phyloP scores from a whole-genome alignment of 2,329 filamentous ascomycete species.

The Talaromyces sp. region DNA sequence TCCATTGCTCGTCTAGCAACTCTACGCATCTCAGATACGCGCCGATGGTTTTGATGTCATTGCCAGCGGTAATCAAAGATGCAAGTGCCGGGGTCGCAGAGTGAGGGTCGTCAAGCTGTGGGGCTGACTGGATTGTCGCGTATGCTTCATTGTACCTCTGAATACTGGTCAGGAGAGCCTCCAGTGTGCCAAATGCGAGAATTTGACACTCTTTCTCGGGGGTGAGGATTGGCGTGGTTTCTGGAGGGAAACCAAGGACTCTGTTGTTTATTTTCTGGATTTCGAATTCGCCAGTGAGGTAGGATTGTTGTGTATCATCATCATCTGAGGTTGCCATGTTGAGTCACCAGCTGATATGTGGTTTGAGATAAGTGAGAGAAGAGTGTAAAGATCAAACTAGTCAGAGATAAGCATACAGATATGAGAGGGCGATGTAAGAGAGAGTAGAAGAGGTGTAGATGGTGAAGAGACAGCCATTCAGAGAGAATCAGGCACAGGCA shows the following conservation, averaged over 20 bases:
- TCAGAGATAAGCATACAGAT: neutral
- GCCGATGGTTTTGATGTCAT: neutral
- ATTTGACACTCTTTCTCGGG: neutral
- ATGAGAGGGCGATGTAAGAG: too few species aligned
- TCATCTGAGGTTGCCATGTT: neutral
- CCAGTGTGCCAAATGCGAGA: neutral
- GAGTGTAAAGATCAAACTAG: neutral
- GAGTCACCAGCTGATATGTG: neutral
- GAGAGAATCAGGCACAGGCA: neutral
- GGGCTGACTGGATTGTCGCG: neutral
- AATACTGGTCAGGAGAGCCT: neutral
- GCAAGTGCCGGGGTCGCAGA: neutral
- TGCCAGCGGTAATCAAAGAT: neutral
- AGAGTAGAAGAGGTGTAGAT: too few species aligned
- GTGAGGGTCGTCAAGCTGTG: neutral
- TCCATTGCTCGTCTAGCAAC: neutral
- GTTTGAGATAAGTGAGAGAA: neutral
- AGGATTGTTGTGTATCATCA: neutral
- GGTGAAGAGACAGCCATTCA: neutral
- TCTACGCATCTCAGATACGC: neutral
- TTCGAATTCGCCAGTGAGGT: neutral
- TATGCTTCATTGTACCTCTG: neutral
- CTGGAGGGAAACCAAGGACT: neutral
- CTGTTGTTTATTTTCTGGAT: neutral
- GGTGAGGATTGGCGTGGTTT: neutral